Evolutionary conservation across 1,139 yeast species (phyloP).

Genomic region (Kodamaea anthophila): DNA sequence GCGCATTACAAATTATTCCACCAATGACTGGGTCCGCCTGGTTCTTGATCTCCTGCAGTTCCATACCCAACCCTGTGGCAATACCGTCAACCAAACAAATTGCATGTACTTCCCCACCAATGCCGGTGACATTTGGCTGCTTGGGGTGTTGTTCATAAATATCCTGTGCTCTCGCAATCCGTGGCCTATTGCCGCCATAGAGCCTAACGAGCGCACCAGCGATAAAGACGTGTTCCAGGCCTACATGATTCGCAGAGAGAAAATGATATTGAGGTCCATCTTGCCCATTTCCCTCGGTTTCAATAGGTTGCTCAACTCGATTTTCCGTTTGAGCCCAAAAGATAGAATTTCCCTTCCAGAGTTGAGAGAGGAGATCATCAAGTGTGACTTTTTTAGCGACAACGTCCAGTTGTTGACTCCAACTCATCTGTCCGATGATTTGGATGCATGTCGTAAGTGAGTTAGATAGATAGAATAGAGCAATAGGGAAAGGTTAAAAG

Average conservation of each 20-base stretch:
- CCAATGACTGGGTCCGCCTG: conserved; percentile 23
- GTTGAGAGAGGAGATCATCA: conserved; percentile 36
- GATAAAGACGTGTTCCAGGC: conserved; percentile 50
- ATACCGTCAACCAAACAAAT: conserved; percentile 16
- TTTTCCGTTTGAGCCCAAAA: conserved; percentile 59
- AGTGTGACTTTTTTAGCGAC: conserved; percentile 37
- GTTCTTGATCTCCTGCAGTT: conserved; percentile 27
- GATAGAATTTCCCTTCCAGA: conserved; percentile 50
- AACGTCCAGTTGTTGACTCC: conserved; percentile 5
- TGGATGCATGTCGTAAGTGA: not conserved
- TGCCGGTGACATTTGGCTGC: conserved; percentile 85
- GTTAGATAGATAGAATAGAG: too few species aligned
- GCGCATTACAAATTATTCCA: conserved; percentile 48
- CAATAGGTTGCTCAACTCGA: conserved; percentile 45
- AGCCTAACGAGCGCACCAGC: conserved; percentile 38
- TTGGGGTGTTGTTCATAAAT: conserved; percentile 76
- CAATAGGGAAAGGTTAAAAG: too few species aligned
- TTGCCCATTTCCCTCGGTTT: conserved; percentile 63
- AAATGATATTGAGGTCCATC: conserved; percentile 33
- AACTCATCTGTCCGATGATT: conserved; percentile 3
- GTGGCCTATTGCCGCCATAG: conserved; percentile 75
- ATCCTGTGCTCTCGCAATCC: conserved; percentile 83
- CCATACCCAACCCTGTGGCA: conserved; percentile 14
- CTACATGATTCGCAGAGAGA: conserved; percentile 26
- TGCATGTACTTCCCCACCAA: conserved; percentile 52